These are phyloP conservation scores for Astrocystis sublimbata DNA, from an alignment of 495 filamentous ascomycete species.

Conservation along the genomic window DNA sequence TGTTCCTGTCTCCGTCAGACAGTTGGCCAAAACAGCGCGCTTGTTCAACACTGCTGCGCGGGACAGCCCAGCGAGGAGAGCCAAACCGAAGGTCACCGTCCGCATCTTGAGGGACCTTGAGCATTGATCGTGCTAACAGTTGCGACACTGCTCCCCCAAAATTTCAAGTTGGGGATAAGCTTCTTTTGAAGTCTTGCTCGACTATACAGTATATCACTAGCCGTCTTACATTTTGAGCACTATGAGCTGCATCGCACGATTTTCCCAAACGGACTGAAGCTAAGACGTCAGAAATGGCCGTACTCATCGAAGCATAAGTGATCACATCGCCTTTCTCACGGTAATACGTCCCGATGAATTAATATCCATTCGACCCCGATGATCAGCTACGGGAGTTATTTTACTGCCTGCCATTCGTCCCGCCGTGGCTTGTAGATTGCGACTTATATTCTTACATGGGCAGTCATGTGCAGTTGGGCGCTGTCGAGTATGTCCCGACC, in stretches of 20 bases:
- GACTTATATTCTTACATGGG: conserved; percentile 6
- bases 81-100: conserved; percentile 26
- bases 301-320: conserved; percentile 11
- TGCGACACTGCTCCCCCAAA: not conserved
- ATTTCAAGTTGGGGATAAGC: not conserved
- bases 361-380: conserved; percentile 10
- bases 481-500: conserved; percentile 4
- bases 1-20: conserved; percentile 38
- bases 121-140: not conserved
- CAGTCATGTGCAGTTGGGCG: conserved; percentile 11
- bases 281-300: conserved; percentile 11
- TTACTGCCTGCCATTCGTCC: conserved; percentile 12
- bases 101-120: conserved; percentile 23
- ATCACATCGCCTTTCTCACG: conserved; percentile 6
- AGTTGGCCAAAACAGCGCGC: conserved; percentile 43
- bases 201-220: not conserved
- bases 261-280: not conserved
- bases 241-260: conserved; percentile 10
- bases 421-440: conserved; percentile 4
- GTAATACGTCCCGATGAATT: conserved; percentile 19
- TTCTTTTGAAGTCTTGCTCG: conserved; percentile 13
- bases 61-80: conserved; percentile 26
- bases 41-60: conserved; percentile 25
- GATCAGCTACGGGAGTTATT: conserved; percentile 16
- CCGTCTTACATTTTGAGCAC: not conserved